Base-by-base conservation (phyloP, 1,139 yeast species). In the Saccharomycopsis hybrid region DNA sequence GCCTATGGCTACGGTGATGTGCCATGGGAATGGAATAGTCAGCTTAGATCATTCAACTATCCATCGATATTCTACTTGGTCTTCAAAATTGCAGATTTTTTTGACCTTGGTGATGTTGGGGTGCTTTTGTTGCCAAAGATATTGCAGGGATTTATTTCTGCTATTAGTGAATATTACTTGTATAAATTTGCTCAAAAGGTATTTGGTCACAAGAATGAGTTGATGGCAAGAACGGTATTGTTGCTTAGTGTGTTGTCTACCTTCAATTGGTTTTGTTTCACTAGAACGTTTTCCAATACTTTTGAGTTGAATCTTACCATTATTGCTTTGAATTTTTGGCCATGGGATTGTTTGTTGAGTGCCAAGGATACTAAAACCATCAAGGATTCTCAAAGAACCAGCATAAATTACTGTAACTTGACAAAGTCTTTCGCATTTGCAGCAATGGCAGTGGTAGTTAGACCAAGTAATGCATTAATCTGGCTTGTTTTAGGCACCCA, bases 21-120 rank as follows among this genome's bases (percentile, higher is more conserved):
- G 44, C 89, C 98, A 0, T 94, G 99, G 98, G 99, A 94, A 65
- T 94, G 98, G 98, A 62, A 69, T 36, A 71, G 74, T 47, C 82
- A 80, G 1, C 67, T 94, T 7, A 68, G 99, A 54, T 84, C 95
- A 13, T 81, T 87, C 41, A 66, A 85, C 0, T 94, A 89, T 60
- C 97, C 98, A 0, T 65, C 82, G 47, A 54, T 90, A 1, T 89
- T 86, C 62, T 75, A 79, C 1, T 53, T 61, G 1, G 61, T 70
- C 0, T 77, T 72, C 55, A 57, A 60, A 46, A 13, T 66, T 0
- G 58, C 68, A 25, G 60, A 62, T 3, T 1, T 38, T 1, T 49
- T 68, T 4, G 63, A 61, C 3, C 52, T 71, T 41, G 67, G 62
- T 5, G 61, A 74, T 46, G 48, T 60, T 2, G 71, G 69, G 31